phyloP scores from a whole-genome alignment of 2,329 filamentous ascomycete species.

The Graphilbum sp. region DNA sequence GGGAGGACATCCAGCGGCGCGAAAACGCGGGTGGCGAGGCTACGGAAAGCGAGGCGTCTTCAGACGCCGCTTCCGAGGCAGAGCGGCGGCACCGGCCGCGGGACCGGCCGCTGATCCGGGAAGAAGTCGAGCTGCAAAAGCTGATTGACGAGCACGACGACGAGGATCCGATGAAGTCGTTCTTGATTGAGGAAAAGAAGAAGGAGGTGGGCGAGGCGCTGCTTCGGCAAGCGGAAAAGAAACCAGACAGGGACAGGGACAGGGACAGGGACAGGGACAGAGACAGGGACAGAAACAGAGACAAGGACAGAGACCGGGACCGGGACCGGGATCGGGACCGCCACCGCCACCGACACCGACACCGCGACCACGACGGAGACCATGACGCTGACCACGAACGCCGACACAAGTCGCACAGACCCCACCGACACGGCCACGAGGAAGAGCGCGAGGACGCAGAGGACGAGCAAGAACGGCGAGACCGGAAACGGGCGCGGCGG shows the following conservation, averaged over 20 bases:
- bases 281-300: neutral
- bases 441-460: neutral
- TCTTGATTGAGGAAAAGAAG: constrained; percentile 78
- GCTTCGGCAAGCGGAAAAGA: constrained; percentile 33
- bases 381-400: neutral
- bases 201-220: constrained; percentile 66
- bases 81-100: constrained; percentile 26
- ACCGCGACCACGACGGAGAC: constrained; percentile 1
- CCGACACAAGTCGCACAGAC: neutral
- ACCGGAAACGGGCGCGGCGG: neutral
- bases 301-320: constrained; percentile 15
- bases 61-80: too few relatives aligned
- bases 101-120: constrained; percentile 41
- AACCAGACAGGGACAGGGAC: constrained; percentile 22
- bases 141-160: constrained; percentile 74
- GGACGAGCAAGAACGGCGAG: too few relatives aligned
- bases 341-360: neutral
- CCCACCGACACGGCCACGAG: neutral
- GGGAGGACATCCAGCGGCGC: constrained; percentile 37
- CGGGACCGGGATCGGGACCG: constrained; percentile 19
- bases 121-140: constrained; percentile 64
- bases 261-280: neutral
- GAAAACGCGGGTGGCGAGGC: constrained; percentile 22
- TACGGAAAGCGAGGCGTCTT: constrained; percentile 10
- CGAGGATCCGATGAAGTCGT: constrained; percentile 94